Evolutionary conservation across 768 basidiomycete species (phyloP).

Genomic region (Lanmaoa pseudosensibilis): DNA sequence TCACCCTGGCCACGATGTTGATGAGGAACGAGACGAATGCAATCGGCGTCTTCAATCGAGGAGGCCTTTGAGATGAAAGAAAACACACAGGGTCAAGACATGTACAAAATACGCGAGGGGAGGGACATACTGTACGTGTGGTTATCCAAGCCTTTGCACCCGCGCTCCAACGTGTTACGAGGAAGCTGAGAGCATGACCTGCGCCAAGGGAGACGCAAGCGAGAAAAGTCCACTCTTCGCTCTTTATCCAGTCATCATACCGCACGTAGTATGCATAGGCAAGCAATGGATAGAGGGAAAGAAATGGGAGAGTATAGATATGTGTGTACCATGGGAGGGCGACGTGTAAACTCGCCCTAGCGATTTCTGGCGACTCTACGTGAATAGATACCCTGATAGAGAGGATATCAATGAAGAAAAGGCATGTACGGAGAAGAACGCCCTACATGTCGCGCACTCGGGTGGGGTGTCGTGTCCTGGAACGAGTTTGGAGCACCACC

Average conservation of each 20-base stretch:
- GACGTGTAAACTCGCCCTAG: conserved; percentile 63
- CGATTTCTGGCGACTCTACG: conserved; percentile 67
- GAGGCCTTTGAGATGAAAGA: conserved; percentile 42
- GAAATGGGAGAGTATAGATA: conserved; percentile 73
- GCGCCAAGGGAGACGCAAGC: conserved; percentile 82
- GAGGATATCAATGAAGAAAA: not conserved
- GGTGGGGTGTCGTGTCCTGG: conserved; percentile 1
- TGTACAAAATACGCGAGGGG: not conserved
- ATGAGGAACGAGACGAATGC: conserved; percentile 78
- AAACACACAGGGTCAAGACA: not conserved
- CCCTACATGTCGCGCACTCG: conserved; percentile 21
- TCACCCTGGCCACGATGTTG: conserved; percentile 86
- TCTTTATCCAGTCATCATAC: conserved; percentile 88
- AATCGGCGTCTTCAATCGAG: conserved; percentile 70
- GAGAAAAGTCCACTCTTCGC: conserved; percentile 98
- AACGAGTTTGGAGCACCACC: not conserved
- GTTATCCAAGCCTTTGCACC: conserved; percentile 78
- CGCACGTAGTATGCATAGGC: conserved; percentile 90
- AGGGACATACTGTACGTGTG: conserved; percentile 58
- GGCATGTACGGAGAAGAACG: not conserved
- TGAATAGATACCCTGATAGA: conserved; percentile 42
- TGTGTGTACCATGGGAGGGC: conserved; percentile 68
- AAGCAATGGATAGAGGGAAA: conserved; percentile 78
- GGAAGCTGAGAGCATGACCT: conserved; percentile 89
- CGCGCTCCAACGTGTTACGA: conserved; percentile 88